Conservation (phyloP, 805 yeast species). For the Naumovozyma castellii region DNA sequence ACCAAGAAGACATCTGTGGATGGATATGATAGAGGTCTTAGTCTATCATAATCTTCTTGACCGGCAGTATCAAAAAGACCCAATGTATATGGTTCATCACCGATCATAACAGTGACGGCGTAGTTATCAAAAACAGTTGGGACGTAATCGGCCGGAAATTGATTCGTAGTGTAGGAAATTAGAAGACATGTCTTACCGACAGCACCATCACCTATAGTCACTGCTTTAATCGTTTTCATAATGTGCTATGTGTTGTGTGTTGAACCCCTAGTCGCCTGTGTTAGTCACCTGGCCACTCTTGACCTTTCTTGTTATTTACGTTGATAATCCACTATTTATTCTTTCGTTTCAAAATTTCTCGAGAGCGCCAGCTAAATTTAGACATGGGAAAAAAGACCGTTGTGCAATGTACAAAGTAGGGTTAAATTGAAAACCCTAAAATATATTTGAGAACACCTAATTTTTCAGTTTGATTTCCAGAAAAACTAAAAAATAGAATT, state of each 20-base stretch:
- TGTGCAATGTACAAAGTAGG: too few relatives aligned
- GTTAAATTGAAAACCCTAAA: too few relatives aligned
- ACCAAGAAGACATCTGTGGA: conserved; percentile 94
- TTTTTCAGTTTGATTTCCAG: too few relatives aligned
- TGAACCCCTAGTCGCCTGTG: not conserved
- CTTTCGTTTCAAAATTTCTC: not conserved
- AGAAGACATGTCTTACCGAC: conserved; percentile 96
- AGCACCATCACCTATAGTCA: conserved; percentile 99
- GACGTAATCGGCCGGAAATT: conserved; percentile 95
- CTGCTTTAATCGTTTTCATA: conserved; percentile 71
- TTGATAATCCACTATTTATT: not conserved
- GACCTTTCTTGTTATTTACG: not conserved
- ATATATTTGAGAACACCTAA: too few relatives aligned
- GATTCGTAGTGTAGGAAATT: conserved; percentile 92
- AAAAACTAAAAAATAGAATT: too few relatives aligned
- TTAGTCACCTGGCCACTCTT: not conserved
- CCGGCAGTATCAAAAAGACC: conserved; percentile 99
- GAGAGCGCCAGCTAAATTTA: too few relatives aligned
- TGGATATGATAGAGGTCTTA: conserved; percentile 93
- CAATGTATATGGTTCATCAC: conserved; percentile 94
- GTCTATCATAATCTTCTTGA: conserved; percentile 96
- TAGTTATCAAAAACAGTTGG: conserved; percentile 97
- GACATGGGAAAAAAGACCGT: too few relatives aligned
- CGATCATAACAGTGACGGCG: conserved; percentile 91
- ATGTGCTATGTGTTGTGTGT: not conserved